Evolutionary conservation across 2,329 filamentous ascomycete species (phyloP), one percentile per base, ranked within the genome.

Genomic region (Immersiporthe knoxdaviesiana): DNA sequence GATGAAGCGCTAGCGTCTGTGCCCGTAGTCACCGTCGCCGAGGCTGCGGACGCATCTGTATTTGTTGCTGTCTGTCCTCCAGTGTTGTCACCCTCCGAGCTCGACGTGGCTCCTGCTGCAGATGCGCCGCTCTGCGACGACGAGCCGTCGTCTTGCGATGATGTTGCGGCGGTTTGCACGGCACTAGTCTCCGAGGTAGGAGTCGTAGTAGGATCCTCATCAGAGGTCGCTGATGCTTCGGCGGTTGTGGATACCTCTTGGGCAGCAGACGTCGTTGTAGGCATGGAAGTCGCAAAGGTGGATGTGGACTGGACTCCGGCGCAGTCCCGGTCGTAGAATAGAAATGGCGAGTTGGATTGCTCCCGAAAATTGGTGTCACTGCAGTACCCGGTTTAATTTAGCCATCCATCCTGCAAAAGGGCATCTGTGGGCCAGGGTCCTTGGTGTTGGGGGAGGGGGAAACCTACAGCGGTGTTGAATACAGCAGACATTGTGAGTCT

Each of bases 251-350:
- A 54, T 8, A 35, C 63, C 6, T 32, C 63, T 12, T 41, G 10
- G 12, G 67, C 59, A 18, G 27, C 21, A 24, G 63, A 6, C 24
- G 69, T 61, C 14, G 63, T 56, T 14, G 60, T 2, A 0, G 69
- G 63, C 30, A 69, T 63, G 5, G 14, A 3, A 18, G 69, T 69
- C 11, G 54, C 63, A 61, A 71, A 71, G 61, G 61, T 67, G 5
- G 70, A 71, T 11, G 65, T 63, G 10, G 67, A 41, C 61, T 71
- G 47, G 27, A 71, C 60, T 8, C 58, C 14, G n/a, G 59, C 37
- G 35, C 69, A 71, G 67, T 69, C 52, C 60, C 69, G 69, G 64
- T 71, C 69, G 61, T 69, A 71, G 56, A 71, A 71, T 14, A 71
- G 61, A 41, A 59, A 71, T 3, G 69, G 69, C 52, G 67, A 69